A percentile compares a stretch with the other conserved stretches of the same genome.
These are phyloP conservation scores for Cladosporium austrohemisphaericum DNA, from an alignment of 2,329 filamentous ascomycete genomes.

Conservation along the genomic window DNA sequence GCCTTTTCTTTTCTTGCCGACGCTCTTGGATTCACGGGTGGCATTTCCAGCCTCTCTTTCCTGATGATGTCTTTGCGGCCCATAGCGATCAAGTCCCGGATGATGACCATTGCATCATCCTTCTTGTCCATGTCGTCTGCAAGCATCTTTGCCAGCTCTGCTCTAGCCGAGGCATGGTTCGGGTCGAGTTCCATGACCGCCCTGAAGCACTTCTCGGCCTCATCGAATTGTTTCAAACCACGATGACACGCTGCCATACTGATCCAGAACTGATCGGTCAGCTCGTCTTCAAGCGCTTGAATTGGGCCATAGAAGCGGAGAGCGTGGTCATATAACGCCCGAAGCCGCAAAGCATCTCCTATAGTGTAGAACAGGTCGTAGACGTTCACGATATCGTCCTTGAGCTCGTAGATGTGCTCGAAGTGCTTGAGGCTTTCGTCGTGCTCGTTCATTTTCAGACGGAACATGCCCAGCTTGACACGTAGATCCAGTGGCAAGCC, in stretches of 20 bases:
- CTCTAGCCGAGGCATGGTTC: conserved; percentile 69
- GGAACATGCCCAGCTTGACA: conserved; percentile 76
- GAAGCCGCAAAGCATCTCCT: conserved; percentile 55
- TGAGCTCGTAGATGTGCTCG: conserved; percentile 62
- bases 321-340: conserved; percentile 51
- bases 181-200: conserved; percentile 69
- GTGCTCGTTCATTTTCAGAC: conserved; percentile 62
- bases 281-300: conserved; percentile 38
- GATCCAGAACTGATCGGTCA: conserved; percentile 49
- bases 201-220: conserved; percentile 75
- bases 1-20: conserved; percentile 13
- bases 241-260: conserved; percentile 66
- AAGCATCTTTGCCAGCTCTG: conserved; percentile 79
- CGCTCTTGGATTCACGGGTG: conserved; percentile 8
- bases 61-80: conserved; percentile 34
- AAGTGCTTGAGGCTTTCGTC: conserved; percentile 62
- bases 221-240: conserved; percentile 57
- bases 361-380: conserved; percentile 75
- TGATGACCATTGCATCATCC: conserved; percentile 72
- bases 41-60: conserved; percentile 11
- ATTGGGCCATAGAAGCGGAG: conserved; percentile 57
- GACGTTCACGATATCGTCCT: conserved; percentile 61
- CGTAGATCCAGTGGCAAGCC: conserved; percentile 78
- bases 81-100: conserved; percentile 69
- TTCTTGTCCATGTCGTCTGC: conserved; percentile 64